These are phyloP conservation scores for Yamadazyma membranifaciens DNA, from an alignment of 1,139 yeast genomes.

Conservation along the genomic window DNA sequence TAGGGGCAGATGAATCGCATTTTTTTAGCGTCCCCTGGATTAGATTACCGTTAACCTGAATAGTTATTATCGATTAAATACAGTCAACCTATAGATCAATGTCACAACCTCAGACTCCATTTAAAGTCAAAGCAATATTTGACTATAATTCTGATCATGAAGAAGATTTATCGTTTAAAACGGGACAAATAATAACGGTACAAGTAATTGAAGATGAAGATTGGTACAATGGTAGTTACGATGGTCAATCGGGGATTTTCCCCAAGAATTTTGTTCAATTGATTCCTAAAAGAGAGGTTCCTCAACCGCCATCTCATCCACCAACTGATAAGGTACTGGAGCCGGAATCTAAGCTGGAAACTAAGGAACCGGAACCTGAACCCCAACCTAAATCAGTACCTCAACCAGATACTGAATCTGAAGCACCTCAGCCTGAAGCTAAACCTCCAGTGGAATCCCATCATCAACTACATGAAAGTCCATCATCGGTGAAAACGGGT, in stretches of 20 bases:
- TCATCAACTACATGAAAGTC: not conserved
- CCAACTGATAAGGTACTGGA: not conserved
- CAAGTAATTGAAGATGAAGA: conserved; percentile 82
- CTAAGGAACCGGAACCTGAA: not conserved
- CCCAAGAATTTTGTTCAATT: conserved; percentile 79
- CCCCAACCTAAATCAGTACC: not conserved
- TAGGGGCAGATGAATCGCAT: conserved; percentile 1
- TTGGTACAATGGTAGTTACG: conserved; percentile 78
- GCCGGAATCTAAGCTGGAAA: not conserved
- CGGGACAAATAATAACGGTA: conserved; percentile 71
- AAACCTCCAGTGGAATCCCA: not conserved
- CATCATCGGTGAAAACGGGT: not conserved
- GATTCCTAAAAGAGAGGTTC: conserved; percentile 11
- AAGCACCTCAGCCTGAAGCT: not conserved
- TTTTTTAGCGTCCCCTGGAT: not conserved
- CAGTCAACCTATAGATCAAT: conserved; percentile 1
- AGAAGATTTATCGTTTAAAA: conserved; percentile 74
- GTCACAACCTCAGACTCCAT: conserved; percentile 42
- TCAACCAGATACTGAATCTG: not conserved
- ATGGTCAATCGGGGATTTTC: conserved; percentile 70
- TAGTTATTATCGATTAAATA: no score
- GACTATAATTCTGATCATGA: conserved; percentile 77
- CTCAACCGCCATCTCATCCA: conserved; percentile 5
- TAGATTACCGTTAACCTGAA: no score
- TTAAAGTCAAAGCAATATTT: conserved; percentile 66